phyloP scores from a whole-genome alignment of 2,329 filamentous ascomycete species.

The Colletotrichum sp. region DNA sequence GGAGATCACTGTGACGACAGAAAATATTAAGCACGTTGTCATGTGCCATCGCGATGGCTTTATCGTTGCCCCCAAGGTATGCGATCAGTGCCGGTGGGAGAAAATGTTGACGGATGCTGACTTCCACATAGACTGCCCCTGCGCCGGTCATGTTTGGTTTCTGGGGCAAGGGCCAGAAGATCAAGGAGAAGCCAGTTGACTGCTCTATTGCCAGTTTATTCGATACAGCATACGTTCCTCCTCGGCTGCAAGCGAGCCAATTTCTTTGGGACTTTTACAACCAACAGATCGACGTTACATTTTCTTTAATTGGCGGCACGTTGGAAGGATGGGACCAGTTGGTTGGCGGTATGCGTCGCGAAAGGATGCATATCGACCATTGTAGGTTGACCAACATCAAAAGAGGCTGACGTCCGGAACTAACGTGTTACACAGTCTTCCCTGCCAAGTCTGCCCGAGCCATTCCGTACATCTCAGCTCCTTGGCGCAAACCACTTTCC shows the following conservation, averaged over 20 bases:
- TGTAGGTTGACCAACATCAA: neutral
- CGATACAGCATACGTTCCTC: constrained; percentile 55
- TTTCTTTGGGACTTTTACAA: constrained; percentile 45
- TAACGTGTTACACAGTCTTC: constrained; percentile 28
- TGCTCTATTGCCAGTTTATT: constrained; percentile 52
- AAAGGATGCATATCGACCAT: constrained; percentile 20
- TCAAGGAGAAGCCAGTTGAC: constrained; percentile 46
- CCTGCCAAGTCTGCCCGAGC: constrained; percentile 38
- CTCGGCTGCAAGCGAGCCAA: constrained; percentile 44
- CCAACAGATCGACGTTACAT: constrained; percentile 46
- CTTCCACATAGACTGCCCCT: constrained; percentile 1
- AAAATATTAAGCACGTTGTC: constrained; percentile 42
- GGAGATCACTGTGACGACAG: constrained; percentile 47
- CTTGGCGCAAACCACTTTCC: constrained; percentile 30
- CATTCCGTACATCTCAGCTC: constrained; percentile 36
- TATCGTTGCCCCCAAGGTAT: constrained; percentile 48
- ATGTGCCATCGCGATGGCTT: constrained; percentile 53
- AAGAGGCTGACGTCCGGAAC: neutral
- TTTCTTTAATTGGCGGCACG: constrained; percentile 49
- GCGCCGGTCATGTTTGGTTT: constrained; percentile 13
- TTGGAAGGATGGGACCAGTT: constrained; percentile 52
- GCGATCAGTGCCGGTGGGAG: too few relatives aligned
- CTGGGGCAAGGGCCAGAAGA: neutral
- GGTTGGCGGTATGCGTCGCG: constrained; percentile 44
- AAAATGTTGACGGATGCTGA: neutral